These are phyloP conservation scores for Chaetomium tenue DNA, from an alignment of 495 filamentous ascomycete species.

Conservation along the genomic window DNA sequence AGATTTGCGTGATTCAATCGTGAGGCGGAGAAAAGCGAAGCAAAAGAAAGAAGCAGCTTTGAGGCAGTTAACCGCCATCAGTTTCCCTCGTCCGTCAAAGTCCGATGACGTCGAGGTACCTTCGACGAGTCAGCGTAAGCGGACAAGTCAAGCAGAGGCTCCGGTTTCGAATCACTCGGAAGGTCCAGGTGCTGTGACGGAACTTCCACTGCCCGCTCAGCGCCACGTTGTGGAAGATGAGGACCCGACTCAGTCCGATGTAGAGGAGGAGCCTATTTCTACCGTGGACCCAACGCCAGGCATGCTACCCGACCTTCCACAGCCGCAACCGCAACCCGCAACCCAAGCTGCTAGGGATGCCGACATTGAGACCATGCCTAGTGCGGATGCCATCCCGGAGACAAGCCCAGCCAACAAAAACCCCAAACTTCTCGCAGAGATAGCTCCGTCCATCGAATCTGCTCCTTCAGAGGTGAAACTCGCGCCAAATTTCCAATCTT, in stretches of 20 bases:
- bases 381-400: conserved; percentile 41
- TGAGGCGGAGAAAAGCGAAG: conserved; percentile 28
- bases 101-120: conserved; percentile 41
- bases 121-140: conserved; percentile 36
- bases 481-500: conserved; percentile 27
- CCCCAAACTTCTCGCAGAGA: background rate
- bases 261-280: conserved; percentile 19
- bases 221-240: conserved; percentile 14
- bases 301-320: conserved; percentile 16
- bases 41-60: conserved; percentile 39
- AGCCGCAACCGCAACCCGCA: conserved; percentile 13
- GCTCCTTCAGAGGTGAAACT: conserved; percentile 7
- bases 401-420: conserved; percentile 37
- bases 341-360: background rate
- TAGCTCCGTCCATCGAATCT: conserved; percentile 3
- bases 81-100: conserved; percentile 32
- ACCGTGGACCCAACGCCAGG: conserved; percentile 17
- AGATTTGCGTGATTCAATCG: conserved; percentile 25
- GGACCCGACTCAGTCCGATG: conserved; percentile 29
- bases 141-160: conserved; percentile 23
- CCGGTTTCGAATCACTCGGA: conserved; percentile 19
- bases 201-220: conserved; percentile 25
- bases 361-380: conserved; percentile 15
- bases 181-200: conserved; percentile 36
- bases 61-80: conserved; percentile 40